Evolutionary conservation across 768 basidiomycete species (phyloP).

Genomic region (Hirschioporus abietinus): DNA sequence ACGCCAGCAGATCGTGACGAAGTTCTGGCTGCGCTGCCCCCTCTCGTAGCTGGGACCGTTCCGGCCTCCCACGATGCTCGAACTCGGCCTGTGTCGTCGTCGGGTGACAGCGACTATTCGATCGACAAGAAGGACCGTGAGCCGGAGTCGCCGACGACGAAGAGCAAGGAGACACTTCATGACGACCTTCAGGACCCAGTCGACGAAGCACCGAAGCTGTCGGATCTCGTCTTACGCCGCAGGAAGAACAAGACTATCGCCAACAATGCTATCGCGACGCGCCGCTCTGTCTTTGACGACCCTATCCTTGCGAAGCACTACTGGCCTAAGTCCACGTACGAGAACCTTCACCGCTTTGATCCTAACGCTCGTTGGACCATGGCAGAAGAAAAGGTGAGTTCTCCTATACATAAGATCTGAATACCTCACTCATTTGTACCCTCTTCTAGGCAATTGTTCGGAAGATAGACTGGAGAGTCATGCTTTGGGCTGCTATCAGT

Average conservation of each 20-base stretch:
- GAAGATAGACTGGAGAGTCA: conserved; percentile 58
- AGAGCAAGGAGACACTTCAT: not conserved
- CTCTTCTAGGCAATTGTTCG: conserved; percentile 37
- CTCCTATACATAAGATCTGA: not conserved
- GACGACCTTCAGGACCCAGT: not conserved
- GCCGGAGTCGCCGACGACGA: not conserved
- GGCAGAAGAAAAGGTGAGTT: conserved; percentile 41
- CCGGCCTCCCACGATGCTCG: not conserved
- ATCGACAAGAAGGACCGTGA: not conserved
- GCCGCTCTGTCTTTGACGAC: conserved; percentile 48
- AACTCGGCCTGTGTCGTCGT: not conserved
- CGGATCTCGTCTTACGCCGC: conserved; percentile 10
- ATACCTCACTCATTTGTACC: not conserved
- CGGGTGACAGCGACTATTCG: not conserved
- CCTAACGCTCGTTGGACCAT: conserved; percentile 54
- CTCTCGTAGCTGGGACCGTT: not conserved
- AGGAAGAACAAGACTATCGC: conserved; percentile 7
- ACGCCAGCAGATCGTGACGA: not conserved
- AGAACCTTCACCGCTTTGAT: conserved; percentile 55
- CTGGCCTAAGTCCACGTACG: conserved; percentile 47
- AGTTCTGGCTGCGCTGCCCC: no score
- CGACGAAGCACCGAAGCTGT: conserved; percentile 1
- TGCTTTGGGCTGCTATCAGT: conserved; percentile 50
- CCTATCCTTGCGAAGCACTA: conserved; percentile 38
- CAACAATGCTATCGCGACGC: conserved; percentile 39